Base-by-base conservation (phyloP, 768 basidiomycete species). In the Candolleomyces aberdarensis region DNA sequence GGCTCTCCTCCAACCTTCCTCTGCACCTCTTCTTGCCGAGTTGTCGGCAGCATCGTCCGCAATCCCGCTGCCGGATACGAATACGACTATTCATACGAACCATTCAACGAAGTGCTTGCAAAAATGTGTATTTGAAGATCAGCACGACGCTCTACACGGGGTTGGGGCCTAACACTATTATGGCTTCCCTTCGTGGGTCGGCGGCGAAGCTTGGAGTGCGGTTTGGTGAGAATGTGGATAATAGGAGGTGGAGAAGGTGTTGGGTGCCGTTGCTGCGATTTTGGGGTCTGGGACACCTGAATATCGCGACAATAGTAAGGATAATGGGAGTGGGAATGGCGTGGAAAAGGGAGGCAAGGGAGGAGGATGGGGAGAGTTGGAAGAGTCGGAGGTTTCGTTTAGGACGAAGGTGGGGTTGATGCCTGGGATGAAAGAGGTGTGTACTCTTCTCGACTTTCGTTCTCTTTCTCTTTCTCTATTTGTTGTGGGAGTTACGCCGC, bases 91-190 rank as follows among this genome's bases (percentile, higher is more conserved):
- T 67, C 48, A 49, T 13, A 26, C 26, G 26, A 26, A 26, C 26
- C 26, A 26, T 26, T 26, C 48, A 22, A 22, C 11, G 3, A 15
- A 3, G 76, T n/a, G 76, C 76, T 17, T 64, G 81, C 6, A 58
- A 58, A 22, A 64, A 69, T 8, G 75, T 80, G 13, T 69, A 68
- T 1, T 58, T 82, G 22, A 78, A 73, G 49, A 76, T 83, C 55
- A 77, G 73, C 64, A 74, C 71, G 5, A 82, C 80, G 3, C 72
- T 83, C 2, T 80, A 80, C 61, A 72, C 71, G 15, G 81, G 81
- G 0, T 72, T 83, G 26, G 72, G 81, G 22, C 82, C 82, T 0
- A 73, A 74, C 6, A 69, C 78, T 6, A 66, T 82, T 5, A 74
- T 82, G 69, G 63, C 62, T 10, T 56, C 71, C 7, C 63, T 81